Evolutionary conservation across 176 grass and related monocot genomes (phyloP).

Genomic region (Carex parvula): DNA sequence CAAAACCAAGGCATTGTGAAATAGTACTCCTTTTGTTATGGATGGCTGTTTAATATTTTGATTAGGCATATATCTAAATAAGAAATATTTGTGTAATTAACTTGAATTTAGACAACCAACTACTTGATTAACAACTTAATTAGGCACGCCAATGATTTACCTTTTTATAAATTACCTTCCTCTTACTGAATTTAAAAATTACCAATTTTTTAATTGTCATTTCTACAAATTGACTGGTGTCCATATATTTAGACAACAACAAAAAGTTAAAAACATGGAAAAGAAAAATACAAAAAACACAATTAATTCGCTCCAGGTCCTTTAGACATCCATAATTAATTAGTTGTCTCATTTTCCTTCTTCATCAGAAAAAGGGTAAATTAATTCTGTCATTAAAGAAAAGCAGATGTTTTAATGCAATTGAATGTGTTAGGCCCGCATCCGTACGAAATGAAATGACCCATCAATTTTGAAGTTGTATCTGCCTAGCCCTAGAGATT

Average conservation of each 20-base stretch:
- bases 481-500: background rate
- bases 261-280: background rate
- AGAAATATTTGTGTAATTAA: background rate
- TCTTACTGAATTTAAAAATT: background rate
- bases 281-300: background rate
- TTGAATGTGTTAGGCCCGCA: background rate
- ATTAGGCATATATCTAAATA: background rate
- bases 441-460: background rate
- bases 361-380: background rate
- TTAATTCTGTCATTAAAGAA: background rate
- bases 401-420: conserved; percentile 3
- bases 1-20: background rate
- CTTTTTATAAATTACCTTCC: background rate
- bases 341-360: background rate
- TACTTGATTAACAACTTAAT: background rate
- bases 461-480: background rate
- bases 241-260: background rate
- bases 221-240: background rate
- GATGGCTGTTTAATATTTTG: background rate
- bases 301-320: background rate
- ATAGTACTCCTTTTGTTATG: background rate
- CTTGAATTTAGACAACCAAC: background rate
- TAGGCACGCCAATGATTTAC: background rate
- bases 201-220: too few species aligned
- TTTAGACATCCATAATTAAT: background rate